Evolutionary conservation across 2,329 filamentous ascomycete species (phyloP), one percentile per base, ranked within the genome.

Genomic region (Sporothrix inflata): DNA sequence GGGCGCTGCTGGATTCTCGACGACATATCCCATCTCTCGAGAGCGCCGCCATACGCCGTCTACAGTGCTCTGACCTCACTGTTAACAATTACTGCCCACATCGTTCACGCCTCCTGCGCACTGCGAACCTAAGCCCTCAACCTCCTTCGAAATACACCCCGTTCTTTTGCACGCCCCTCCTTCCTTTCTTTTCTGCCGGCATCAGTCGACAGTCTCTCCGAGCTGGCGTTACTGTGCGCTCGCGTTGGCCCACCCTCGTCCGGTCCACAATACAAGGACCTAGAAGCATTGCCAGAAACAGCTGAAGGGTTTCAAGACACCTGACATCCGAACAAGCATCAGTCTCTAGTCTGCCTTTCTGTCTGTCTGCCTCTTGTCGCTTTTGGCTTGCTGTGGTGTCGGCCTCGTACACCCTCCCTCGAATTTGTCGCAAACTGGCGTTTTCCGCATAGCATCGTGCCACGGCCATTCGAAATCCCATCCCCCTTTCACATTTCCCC

Each of bases 231-330:
- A 63, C 42, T 69, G 24, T 63, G 21, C 14, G n/a, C 11, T 12
- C 66, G 30, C 60, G 57, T 65, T 74, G 42, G 63, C 47, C 61
- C 61, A 53, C 55, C 51, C 30, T 53, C 47, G 40, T 51, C 57
- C 34, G 55, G 40, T 72, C 71, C 71, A 72, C 71, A 53, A 40
- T 42, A 38, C 42, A 45, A 24, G 55, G 27, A 45, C 57, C 40
- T 24, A 30, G 38, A 21, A 76, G 75, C 76, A 75, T 75, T 76
- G 73, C 76, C 74, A 71, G 75, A 77, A 79, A 75, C 77, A 75
- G 74, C 75, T 75, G 74, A 76, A 77, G 77, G 76, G 80, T 82
- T 82, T 82, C 81, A 83, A 80, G 79, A 75, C 78, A 78, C 74
- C 77, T 79, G 77, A 80, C 80, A 81, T 82, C 81, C 79, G 79